phyloP scores from a whole-genome alignment of 2,329 filamentous ascomycete genomes.

The Neonectria neomacrospora region DNA sequence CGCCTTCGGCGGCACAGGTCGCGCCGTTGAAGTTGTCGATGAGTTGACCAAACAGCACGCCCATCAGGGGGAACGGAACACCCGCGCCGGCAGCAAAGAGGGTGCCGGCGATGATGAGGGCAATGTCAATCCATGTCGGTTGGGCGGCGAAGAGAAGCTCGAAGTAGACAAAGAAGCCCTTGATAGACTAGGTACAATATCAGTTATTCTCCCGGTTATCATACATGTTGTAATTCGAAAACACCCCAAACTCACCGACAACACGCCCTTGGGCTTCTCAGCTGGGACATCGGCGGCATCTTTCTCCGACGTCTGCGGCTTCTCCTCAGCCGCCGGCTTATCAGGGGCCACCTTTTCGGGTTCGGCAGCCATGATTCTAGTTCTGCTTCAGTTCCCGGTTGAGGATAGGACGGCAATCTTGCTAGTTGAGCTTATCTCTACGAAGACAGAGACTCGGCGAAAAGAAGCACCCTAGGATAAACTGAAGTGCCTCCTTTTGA shows the following conservation, averaged over 20 bases:
- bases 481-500: neutral
- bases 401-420: neutral
- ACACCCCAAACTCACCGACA: conserved; percentile 28
- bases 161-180: conserved; percentile 49
- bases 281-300: neutral
- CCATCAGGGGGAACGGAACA: conserved; percentile 71
- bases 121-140: conserved; percentile 55
- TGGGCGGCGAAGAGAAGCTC: conserved; percentile 51
- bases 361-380: conserved; percentile 28
- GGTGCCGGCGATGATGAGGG: conserved; percentile 53
- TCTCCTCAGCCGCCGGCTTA: neutral
- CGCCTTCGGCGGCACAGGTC: conserved; percentile 55
- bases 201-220: neutral
- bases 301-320: neutral
- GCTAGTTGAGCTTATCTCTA: neutral
- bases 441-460: conserved; percentile 9
- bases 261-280: conserved; percentile 24
- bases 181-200: conserved; percentile 16
- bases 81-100: conserved; percentile 65
- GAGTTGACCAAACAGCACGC: conserved; percentile 71
- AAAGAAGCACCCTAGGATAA: neutral
- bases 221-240: neutral
- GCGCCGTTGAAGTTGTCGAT: conserved; percentile 69
- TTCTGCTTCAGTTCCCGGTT: conserved; percentile 6
- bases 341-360: conserved; percentile 20